Percentiles rank a stretch among this genome's conserved stretches.
phyloP scores from a whole-genome alignment of 768 basidiomycete genomes.

The Favolaschia claudopus region DNA sequence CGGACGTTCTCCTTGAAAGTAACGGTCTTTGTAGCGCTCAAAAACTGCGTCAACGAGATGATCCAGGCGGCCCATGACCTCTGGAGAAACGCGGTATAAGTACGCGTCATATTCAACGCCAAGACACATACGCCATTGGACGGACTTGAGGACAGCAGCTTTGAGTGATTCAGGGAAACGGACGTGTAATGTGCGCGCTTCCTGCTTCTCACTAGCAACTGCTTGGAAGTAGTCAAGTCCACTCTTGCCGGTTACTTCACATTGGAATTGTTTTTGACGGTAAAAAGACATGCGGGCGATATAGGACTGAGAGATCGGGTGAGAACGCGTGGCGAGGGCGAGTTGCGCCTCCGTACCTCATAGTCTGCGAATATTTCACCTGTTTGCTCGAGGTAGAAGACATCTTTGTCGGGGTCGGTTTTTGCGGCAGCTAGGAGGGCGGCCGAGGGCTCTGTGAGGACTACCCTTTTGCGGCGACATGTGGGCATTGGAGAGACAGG shows the following conservation, averaged over 20 bases:
- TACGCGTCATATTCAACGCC: slow-evolving; percentile 23
- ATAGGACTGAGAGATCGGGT: slow-evolving; percentile 61
- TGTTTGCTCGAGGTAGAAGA: slow-evolving; percentile 93
- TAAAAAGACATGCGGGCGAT: slow-evolving; percentile 95
- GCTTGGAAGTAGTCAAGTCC: slow-evolving; percentile 95
- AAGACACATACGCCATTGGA: slow-evolving; percentile 91
- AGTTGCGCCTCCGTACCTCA: slow-evolving; percentile 70
- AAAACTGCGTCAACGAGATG: slow-evolving; percentile 94
- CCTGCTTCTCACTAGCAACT: slow-evolving; percentile 87
- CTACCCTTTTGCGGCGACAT: slow-evolving; percentile 88
- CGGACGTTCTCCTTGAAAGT: slow-evolving; percentile 90
- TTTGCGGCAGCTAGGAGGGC: slow-evolving; percentile 71
- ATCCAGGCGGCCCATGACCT: slow-evolving; percentile 96
- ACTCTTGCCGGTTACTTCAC: slow-evolving; percentile 95
- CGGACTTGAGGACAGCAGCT: slow-evolving; percentile 86
- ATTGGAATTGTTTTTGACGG: slow-evolving; percentile 92
- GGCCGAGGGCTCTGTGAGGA: slow-evolving; percentile 83
- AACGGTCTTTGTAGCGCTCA: slow-evolving; percentile 96
- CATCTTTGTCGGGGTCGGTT: slow-evolving; percentile 72
- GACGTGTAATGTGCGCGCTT: slow-evolving; percentile 88
- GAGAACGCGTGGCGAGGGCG: slow-evolving; percentile 34
- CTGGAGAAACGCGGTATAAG: slow-evolving; percentile 50
- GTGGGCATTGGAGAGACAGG: slow-evolving; percentile 69
- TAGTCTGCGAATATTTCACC: slow-evolving; percentile 98
- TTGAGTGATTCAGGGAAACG: slow-evolving; percentile 95